Evolutionary conservation across 2,329 filamentous ascomycete species (phyloP).

Genomic region (Colletotrichum sp.): DNA sequence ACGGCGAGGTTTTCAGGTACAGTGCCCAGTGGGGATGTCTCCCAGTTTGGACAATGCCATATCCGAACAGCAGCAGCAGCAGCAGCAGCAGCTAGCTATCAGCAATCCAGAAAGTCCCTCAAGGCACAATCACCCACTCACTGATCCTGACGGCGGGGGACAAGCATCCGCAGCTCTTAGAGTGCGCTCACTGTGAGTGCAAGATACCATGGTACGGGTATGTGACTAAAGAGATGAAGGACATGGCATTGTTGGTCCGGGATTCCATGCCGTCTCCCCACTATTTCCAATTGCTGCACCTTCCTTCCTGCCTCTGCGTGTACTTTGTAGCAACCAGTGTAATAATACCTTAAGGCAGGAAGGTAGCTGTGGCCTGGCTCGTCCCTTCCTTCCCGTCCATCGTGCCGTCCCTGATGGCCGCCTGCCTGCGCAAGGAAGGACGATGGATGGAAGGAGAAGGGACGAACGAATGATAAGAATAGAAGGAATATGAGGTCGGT

Average conservation of each 20-base stretch:
- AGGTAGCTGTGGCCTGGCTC: neutral
- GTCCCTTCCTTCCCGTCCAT: conserved; percentile 13
- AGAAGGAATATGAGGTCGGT: neutral
- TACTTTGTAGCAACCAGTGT: neutral
- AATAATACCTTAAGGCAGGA: neutral
- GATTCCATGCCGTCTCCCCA: neutral
- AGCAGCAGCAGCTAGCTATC: neutral
- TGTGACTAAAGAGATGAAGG: neutral
- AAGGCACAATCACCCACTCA: neutral
- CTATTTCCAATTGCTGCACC: neutral
- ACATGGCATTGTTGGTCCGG: neutral
- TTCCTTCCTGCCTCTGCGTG: neutral
- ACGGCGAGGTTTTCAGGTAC: neutral
- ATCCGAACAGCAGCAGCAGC: neutral
- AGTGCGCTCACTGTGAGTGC: neutral
- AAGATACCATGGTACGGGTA: neutral
- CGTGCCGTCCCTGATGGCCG: neutral
- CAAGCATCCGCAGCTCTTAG: neutral
- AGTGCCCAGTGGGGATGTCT: neutral
- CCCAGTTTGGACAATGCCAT: neutral
- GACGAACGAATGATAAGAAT: neutral
- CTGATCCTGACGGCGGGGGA: neutral
- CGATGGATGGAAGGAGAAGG: neutral
- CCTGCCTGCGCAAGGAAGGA: neutral
- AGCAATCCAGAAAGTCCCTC: neutral